Conservation (phyloP, 2,329 filamentous ascomycete species). For the Aspergillus fischeri region DNA sequence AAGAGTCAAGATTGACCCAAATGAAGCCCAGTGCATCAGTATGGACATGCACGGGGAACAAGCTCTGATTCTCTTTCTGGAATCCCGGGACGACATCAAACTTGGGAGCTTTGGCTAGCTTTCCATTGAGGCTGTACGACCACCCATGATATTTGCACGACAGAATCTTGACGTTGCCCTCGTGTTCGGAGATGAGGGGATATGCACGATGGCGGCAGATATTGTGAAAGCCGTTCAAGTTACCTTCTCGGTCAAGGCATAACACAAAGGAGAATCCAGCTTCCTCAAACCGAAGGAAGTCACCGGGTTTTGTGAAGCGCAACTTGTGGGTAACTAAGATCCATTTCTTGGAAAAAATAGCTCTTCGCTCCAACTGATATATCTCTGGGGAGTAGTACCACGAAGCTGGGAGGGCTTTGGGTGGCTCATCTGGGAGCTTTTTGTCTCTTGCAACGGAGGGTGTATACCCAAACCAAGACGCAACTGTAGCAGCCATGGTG, state of each 20-base stretch:
- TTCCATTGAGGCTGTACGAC: conserved; percentile 23
- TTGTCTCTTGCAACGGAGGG: neutral
- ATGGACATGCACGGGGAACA: conserved; percentile 19
- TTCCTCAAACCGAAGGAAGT: conserved; percentile 55
- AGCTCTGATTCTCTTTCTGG: conserved; percentile 13
- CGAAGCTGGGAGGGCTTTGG: conserved; percentile 41
- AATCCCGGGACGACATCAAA: conserved; percentile 19
- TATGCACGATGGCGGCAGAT: conserved; percentile 57
- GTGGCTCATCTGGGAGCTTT: neutral
- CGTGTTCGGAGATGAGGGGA: conserved; percentile 48
- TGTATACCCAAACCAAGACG: neutral
- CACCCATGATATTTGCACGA: conserved; percentile 24
- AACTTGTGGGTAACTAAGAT: conserved; percentile 32
- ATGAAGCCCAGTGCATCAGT: conserved; percentile 20
- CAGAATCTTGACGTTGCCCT: conserved; percentile 42
- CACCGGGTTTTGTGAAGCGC: conserved; percentile 49
- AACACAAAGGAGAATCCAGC: conserved; percentile 56
- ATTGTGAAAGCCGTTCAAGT: conserved; percentile 57
- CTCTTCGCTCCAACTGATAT: conserved; percentile 51
- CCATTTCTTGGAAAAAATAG: conserved; percentile 53
- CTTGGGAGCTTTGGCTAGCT: conserved; percentile 21
- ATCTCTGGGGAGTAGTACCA: conserved; percentile 41
- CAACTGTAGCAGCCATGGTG: neutral
- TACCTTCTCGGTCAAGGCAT: conserved; percentile 44
- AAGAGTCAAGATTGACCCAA: conserved; percentile 22